phyloP scores from a whole-genome alignment of 108 stramenopile species.

The Nitzschia sp. region DNA sequence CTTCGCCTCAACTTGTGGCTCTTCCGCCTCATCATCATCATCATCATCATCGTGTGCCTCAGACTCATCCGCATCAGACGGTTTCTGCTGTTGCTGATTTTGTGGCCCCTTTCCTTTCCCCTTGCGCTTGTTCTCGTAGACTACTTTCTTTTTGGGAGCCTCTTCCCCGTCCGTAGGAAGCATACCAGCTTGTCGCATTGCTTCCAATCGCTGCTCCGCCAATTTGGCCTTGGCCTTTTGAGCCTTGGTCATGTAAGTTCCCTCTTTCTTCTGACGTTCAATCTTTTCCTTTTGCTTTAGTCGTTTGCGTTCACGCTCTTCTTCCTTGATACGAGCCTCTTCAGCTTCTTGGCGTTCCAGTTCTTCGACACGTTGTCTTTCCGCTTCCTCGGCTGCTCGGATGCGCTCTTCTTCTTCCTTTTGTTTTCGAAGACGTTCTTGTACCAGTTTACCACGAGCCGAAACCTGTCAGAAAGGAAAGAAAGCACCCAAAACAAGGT shows the following conservation, averaged over 20 bases:
- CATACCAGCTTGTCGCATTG: constrained; percentile 91
- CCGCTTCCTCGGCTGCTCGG: constrained; percentile 75
- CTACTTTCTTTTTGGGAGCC: constrained; percentile 40
- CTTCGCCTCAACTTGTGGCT: constrained; percentile 48
- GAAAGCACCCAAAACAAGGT: too few relatives aligned
- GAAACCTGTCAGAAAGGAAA: constrained; percentile 43
- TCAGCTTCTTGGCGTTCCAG: constrained; percentile 64
- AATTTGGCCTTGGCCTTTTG: constrained; percentile 77
- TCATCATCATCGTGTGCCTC: constrained; percentile 35
- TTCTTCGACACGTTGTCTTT: constrained; percentile 75
- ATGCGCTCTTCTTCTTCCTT: constrained; percentile 83
- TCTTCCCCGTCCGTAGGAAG: constrained; percentile 48
- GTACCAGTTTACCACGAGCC: constrained; percentile 79
- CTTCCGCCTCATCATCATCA: constrained; percentile 51
- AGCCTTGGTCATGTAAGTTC: constrained; percentile 92
- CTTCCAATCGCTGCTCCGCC: constrained; percentile 75
- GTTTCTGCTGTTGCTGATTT: constrained; percentile 34
- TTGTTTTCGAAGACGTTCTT: constrained; percentile 85
- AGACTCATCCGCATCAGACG: constrained; percentile 25
- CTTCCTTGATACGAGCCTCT: constrained; percentile 61
- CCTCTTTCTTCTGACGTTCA: constrained; percentile 85
- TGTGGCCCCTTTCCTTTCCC: constrained; percentile 37
- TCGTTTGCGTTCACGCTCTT: constrained; percentile 75
- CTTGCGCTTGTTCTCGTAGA: constrained; percentile 50
- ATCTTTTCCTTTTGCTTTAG: constrained; percentile 89